Evolutionary conservation across 2,329 filamentous ascomycete species (phyloP).

Genomic region (Geosmithia putterillii): DNA sequence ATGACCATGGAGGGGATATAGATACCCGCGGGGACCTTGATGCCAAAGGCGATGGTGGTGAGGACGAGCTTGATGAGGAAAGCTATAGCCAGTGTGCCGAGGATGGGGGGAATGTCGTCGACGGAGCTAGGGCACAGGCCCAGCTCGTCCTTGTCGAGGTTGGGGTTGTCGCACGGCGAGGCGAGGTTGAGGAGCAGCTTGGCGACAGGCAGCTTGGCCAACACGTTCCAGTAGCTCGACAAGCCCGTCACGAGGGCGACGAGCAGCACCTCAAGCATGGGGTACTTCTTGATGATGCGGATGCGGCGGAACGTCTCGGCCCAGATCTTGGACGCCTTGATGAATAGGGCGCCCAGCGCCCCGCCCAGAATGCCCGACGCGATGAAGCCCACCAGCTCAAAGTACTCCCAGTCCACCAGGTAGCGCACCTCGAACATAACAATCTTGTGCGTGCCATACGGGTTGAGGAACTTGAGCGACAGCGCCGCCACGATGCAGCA

Average conservation of each 20-base stretch:
- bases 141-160: conserved; percentile 47
- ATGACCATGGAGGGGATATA: conserved; percentile 99
- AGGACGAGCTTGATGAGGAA: conserved; percentile 84
- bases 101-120: conserved; percentile 67
- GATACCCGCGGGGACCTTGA: conserved; percentile 92
- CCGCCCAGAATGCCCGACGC: conserved; percentile 80
- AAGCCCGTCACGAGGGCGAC: conserved; percentile 78
- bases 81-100: conserved; percentile 59
- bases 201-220: conserved; percentile 80
- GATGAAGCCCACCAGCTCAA: conserved; percentile 78
- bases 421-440: conserved; percentile 95
- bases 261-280: conserved; percentile 75
- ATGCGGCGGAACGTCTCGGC: conserved; percentile 79
- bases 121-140: conserved; percentile 63
- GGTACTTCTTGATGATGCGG: conserved; percentile 65
- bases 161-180: conserved; percentile 68
- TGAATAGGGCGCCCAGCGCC: conserved; percentile 78
- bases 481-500: conserved; percentile 91
- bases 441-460: conserved; percentile 92
- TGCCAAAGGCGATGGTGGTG: conserved; percentile 85
- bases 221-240: conserved; percentile 84
- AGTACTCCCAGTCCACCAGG: conserved; percentile 81
- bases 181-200: conserved; percentile 86
- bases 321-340: conserved; percentile 89
- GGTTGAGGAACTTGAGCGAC: conserved; percentile 88